These are phyloP conservation scores for Phenoliferia sp. DNA, from an alignment of 1,284 basidiomycete genomes.

Conservation along the genomic window DNA sequence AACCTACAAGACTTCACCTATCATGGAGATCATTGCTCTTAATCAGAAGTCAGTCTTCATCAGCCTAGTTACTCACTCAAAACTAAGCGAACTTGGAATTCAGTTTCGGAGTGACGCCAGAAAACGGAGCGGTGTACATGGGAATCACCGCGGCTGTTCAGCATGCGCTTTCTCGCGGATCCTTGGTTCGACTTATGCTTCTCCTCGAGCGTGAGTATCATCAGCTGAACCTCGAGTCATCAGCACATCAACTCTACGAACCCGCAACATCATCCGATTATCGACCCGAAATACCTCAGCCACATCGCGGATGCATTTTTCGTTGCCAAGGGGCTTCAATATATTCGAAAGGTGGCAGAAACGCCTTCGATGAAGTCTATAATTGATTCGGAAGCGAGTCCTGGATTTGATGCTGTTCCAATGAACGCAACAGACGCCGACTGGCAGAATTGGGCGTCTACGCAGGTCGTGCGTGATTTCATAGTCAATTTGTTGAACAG, in stretches of 20 bases:
- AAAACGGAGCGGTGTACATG: background rate
- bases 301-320: background rate
- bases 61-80: background rate
- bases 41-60: background rate
- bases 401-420: background rate
- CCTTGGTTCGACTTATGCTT: too few relatives aligned
- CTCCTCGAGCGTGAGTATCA: background rate
- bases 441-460: background rate
- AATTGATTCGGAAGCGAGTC: background rate
- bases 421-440: background rate
- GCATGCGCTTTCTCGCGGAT: background rate
- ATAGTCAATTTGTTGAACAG: too few relatives aligned
- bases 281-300: background rate
- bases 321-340: background rate
- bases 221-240: background rate
- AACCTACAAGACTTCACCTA: background rate
- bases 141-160: background rate
- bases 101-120: background rate
- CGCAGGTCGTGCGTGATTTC: background rate
- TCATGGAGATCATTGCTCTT: background rate
- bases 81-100: too few relatives aligned
- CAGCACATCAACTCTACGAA: background rate
- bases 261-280: background rate
- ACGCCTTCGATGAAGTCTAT: background rate
- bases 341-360: background rate